A percentile compares a stretch with the other conserved stretches of the same genome.
Conservation (phyloP, 345 rosid species). For the Citrus medica region DNA sequence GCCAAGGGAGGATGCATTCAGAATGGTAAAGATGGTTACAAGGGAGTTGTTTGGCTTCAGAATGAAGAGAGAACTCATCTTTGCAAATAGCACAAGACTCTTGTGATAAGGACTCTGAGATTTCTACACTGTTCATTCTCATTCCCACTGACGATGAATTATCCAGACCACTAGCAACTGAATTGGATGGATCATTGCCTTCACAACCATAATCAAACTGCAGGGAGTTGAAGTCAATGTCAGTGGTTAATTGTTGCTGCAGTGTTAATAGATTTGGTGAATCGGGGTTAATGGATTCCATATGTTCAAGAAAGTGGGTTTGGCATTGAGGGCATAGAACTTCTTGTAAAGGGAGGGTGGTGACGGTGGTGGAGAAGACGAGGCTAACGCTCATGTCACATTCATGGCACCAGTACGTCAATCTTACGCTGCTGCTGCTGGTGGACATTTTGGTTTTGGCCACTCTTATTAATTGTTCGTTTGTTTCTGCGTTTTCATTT, state of each 20-base stretch:
- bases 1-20: conserved; percentile 58
- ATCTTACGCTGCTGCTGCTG: conserved; percentile 18
- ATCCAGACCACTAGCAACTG: background rate
- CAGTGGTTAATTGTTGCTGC: background rate
- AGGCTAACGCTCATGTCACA: conserved; percentile 57
- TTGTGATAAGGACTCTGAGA: conserved; percentile 4
- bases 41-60: conserved; percentile 45
- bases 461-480: background rate
- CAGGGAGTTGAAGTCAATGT: background rate
- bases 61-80: conserved; percentile 38
- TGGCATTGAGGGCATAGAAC: conserved; percentile 45
- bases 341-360: conserved; percentile 6
- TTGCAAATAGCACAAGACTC: conserved; percentile 48
- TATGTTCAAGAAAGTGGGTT: conserved; percentile 23
- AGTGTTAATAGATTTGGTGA: background rate
- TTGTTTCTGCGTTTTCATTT: background rate
- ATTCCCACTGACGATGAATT: background rate
- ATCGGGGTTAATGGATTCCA: conserved; percentile 29
- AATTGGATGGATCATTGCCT: background rate
- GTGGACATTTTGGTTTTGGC: conserved; percentile 12
- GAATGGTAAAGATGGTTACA: conserved; percentile 53
- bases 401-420: conserved; percentile 61
- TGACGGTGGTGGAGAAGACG: conserved; percentile 18
- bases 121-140: background rate
- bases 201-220: background rate